Evolutionary conservation across 169 alveolate genomes (phyloP).

Genomic region (Theileria orientalis): DNA sequence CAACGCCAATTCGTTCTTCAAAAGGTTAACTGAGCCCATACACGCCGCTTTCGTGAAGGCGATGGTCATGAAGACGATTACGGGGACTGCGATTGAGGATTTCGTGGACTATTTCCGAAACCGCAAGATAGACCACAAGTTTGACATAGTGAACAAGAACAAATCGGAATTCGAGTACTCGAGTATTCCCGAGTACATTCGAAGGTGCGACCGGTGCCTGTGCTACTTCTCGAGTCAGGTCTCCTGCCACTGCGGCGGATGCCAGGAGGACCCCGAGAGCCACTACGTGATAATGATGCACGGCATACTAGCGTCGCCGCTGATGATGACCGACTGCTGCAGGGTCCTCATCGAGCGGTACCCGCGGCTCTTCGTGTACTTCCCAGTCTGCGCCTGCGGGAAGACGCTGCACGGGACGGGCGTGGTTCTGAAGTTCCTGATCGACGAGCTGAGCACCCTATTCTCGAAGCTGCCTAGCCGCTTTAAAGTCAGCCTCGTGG

Average conservation of each 20-base stretch:
- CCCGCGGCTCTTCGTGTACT: constrained; percentile 68
- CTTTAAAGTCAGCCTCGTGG: constrained; percentile 69
- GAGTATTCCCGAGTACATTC: constrained; percentile 33
- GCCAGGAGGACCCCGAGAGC: constrained; percentile 50
- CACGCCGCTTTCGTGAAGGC: constrained; percentile 26
- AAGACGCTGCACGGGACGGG: constrained; percentile 73
- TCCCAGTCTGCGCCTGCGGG: constrained; percentile 68
- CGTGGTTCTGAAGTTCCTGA: constrained; percentile 61
- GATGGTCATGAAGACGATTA: constrained; percentile 18
- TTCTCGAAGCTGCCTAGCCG: constrained; percentile 47
- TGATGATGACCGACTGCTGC: constrained; percentile 58
- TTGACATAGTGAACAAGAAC: not conserved
- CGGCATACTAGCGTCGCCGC: constrained; percentile 73
- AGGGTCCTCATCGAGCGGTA: constrained; percentile 51
- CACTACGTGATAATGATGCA: constrained; percentile 75
- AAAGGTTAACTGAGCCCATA: constrained; percentile 21
- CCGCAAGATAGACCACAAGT: constrained; percentile 7
- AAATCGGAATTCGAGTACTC: not conserved
- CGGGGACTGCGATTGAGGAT: constrained; percentile 37
- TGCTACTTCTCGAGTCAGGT: constrained; percentile 62
- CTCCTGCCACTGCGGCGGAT: constrained; percentile 66
- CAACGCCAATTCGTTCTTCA: constrained; percentile 11
- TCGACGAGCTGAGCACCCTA: constrained; percentile 60
- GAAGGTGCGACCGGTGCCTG: constrained; percentile 62
- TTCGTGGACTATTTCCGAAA: constrained; percentile 37